Evolutionary conservation across 2,329 filamentous ascomycete species (phyloP).

Genomic region (Ceratocystis papillata): DNA sequence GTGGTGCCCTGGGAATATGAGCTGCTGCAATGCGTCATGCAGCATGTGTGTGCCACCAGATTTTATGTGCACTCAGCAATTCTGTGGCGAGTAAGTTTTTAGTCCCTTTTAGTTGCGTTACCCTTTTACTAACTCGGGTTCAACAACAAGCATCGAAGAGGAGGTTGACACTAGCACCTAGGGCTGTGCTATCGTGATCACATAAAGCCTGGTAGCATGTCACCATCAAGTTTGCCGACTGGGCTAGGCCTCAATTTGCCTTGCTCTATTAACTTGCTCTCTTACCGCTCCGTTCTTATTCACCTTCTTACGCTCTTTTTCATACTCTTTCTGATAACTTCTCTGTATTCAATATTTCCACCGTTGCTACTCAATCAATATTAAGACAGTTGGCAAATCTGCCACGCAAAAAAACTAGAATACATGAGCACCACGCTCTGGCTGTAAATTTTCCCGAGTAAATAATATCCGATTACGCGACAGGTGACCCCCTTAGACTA

Average conservation of each 20-base stretch:
- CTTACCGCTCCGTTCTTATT: no score
- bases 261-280: no score
- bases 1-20: constrained; percentile 22
- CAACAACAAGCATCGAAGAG: not conserved
- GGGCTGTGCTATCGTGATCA: not conserved
- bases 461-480: no score
- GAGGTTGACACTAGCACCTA: not conserved
- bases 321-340: not conserved
- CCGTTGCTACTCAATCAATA: constrained; percentile 2
- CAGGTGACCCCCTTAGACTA: no score
- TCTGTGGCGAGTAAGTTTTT: constrained; percentile 11
- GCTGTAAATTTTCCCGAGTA: no score
- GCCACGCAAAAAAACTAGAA: no score
- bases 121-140: not conserved
- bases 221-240: not conserved
- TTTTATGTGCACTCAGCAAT: constrained; percentile 3
- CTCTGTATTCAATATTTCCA: constrained; percentile 3
- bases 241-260: not conserved
- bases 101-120: not conserved
- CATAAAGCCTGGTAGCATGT: not conserved
- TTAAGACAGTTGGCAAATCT: not conserved
- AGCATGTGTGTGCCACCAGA: constrained; percentile 19
- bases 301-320: no score
- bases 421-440: no score
- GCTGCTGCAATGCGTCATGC: constrained; percentile 21